Conservation (phyloP, 257 asterid genomes). For the Jasminum sambac region DNA sequence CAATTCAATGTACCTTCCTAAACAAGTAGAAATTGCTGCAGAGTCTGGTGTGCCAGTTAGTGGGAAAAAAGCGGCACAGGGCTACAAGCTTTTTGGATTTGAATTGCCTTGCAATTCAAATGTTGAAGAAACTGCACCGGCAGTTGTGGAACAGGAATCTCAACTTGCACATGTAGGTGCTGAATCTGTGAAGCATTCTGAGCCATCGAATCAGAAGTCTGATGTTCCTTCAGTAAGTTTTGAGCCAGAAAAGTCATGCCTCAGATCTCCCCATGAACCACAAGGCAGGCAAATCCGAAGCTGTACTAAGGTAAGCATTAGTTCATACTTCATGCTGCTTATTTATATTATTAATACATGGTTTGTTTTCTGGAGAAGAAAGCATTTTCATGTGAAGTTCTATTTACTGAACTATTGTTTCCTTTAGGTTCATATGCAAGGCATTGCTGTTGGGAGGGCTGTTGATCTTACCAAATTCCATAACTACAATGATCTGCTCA, state of each 20-base stretch:
- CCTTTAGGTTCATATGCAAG: constrained; percentile 90
- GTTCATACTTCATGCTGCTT: constrained; percentile 1
- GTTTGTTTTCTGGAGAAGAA: constrained; percentile 7
- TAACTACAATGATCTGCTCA: constrained; percentile 78
- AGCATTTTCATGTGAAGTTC: background rate
- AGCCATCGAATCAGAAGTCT: constrained; percentile 59
- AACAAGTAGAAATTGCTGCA: constrained; percentile 39
- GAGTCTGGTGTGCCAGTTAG: constrained; percentile 56
- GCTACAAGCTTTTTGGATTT: constrained; percentile 79
- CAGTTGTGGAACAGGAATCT: constrained; percentile 47
- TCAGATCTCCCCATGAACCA: constrained; percentile 71
- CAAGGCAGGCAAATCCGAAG: constrained; percentile 68
- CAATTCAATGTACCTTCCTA: constrained; percentile 41
- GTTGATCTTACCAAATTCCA: constrained; percentile 76
- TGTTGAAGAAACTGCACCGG: constrained; percentile 46
- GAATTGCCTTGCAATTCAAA: constrained; percentile 65
- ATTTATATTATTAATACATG: constrained; percentile 5
- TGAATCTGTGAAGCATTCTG: constrained; percentile 64
- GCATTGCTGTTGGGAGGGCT: constrained; percentile 95
- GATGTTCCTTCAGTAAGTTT: constrained; percentile 65
- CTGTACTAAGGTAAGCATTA: constrained; percentile 71
- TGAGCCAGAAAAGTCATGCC: constrained; percentile 72
- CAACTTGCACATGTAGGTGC: constrained; percentile 45
- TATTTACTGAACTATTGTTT: background rate
- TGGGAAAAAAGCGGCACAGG: constrained; percentile 70